phyloP scores from a whole-genome alignment of 192 early-diverging fungal species.

The Oehlia diaphana region DNA sequence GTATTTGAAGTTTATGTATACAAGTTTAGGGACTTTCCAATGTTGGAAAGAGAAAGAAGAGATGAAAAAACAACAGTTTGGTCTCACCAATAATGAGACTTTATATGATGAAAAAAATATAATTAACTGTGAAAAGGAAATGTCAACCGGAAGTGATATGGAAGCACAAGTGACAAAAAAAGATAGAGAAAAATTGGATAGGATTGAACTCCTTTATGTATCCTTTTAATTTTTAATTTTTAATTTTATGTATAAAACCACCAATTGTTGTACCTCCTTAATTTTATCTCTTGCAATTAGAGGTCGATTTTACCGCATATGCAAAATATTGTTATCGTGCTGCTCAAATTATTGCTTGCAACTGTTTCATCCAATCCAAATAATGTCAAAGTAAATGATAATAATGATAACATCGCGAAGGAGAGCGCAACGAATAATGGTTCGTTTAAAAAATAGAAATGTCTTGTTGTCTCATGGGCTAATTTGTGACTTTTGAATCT shows the following conservation, averaged over 20 bases:
- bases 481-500: not conserved
- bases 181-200: conserved; percentile 42
- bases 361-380: conserved; percentile 42
- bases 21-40: conserved; percentile 46
- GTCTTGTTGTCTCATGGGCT: not conserved
- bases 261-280: not conserved
- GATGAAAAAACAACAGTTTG: conserved; percentile 38
- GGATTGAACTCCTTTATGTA: conserved; percentile 56
- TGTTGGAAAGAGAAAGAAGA: conserved; percentile 48
- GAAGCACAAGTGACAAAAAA: conserved; percentile 30
- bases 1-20: conserved; percentile 51
- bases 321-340: conserved; percentile 54
- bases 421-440: not conserved
- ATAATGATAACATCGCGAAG: conserved; percentile 30
- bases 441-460: not conserved
- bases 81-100: conserved; percentile 24
- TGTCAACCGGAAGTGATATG: not conserved
- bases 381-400: conserved; percentile 34
- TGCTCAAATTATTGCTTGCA: conserved; percentile 53
- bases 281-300: conserved; percentile 10
- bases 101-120: conserved; percentile 24
- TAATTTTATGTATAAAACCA: not conserved
- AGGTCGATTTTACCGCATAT: conserved; percentile 53
- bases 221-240: conserved; percentile 30
- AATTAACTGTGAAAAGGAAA: not conserved